Base-by-base conservation (phyloP, 345 rosid genomes). In the Erodium maritimum region DNA sequence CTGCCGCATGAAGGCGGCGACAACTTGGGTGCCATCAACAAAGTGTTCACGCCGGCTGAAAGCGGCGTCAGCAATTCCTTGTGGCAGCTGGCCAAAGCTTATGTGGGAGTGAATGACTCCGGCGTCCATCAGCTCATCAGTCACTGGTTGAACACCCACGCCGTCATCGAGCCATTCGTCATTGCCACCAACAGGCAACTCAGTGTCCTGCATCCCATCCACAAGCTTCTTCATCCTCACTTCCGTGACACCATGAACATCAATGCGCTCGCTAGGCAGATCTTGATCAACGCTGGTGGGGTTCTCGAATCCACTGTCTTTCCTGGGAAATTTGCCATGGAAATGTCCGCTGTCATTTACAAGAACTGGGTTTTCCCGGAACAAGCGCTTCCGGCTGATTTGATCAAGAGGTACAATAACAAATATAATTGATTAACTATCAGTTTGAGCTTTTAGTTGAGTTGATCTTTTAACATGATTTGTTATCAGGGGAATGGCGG, bases 31-130 rank as follows among this genome's bases (percentile, higher is more conserved):
- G 75, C 91, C 0, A 82, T 78, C 50, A 88, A 86, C 79, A 82
- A 74, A 70, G 75, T 91, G 62, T 91, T 80, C 69, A 88, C 81
- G 29, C 95, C 95, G 0, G 85, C 82, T 29, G 80, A 78, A 54
- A 21, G 72, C 1, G 93, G 87, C 0, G 64, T 82, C 3, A 85
- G 76, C 64, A 81, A 82, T 56, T 74, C 87, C 0, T 65, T 91
- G 52, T 91, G 98, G 98, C 87, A 88, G 62, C 81, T 91, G 53
- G 96, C 96, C 37, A 88, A 91, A 72, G 96, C 98, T 64, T 91
- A 91, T 17, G 93, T 72, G 3, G 87, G 88, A 18, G 90, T 88
- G 54, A 91, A 78, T 55, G 96, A 91, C 73, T 88, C 98, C 2
- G 93, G 96, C 65, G 86, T 82, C 64, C 98, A 91, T 65, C 96